Evolutionary conservation across 495 filamentous ascomycete genomes (phyloP).

Genomic region (Neurospora sublineolata): DNA sequence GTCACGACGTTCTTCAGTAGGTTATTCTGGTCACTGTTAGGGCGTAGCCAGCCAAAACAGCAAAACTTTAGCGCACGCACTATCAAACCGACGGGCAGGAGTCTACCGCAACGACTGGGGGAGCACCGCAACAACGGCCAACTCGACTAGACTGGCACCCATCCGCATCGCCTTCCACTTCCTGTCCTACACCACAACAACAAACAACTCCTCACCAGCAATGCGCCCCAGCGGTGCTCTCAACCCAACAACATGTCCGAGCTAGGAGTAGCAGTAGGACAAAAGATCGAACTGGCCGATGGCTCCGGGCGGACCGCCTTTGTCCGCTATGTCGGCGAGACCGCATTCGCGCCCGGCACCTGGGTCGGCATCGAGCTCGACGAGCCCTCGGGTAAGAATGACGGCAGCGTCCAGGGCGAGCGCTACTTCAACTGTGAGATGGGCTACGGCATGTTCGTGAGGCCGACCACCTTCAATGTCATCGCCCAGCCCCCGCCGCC

Average conservation of each 20-base stretch:
- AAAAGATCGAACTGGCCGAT: conserved; percentile 56
- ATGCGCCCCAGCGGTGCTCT: neutral
- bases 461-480: conserved; percentile 49
- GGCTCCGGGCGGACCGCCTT: conserved; percentile 51
- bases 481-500: conserved; percentile 43
- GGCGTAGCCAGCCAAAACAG: neutral
- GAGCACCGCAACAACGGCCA: neutral
- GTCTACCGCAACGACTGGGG: neutral
- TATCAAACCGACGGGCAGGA: neutral
- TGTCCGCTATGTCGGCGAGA: conserved; percentile 70
- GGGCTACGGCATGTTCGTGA: conserved; percentile 80
- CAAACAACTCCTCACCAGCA: neutral
- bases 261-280: conserved; percentile 31
- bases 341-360: conserved; percentile 66
- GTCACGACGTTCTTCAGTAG: neutral
- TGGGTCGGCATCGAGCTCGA: conserved; percentile 90
- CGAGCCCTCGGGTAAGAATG: conserved; percentile 79
- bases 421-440: conserved; percentile 81
- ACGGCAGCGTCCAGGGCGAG: conserved; percentile 80
- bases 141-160: neutral
- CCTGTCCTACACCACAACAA: neutral
- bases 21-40: neutral
- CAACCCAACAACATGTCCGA: conserved; percentile 24
- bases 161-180: neutral
- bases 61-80: neutral